phyloP scores from a whole-genome alignment of 1,284 basidiomycete species.

The Cutaneotrichosporon mucoides region DNA sequence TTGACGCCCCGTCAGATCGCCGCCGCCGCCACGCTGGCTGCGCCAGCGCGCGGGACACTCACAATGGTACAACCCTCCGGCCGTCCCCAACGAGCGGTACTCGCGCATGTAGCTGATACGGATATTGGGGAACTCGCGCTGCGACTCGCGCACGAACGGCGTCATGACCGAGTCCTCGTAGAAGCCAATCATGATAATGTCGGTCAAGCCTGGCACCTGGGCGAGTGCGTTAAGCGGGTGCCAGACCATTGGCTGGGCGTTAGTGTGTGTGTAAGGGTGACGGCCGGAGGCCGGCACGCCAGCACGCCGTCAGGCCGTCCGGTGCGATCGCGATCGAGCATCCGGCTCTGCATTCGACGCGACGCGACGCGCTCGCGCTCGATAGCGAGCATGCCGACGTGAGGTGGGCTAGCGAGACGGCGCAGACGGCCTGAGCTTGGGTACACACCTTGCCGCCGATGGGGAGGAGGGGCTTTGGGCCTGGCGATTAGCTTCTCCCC shows the following conservation, averaged over 20 bases:
- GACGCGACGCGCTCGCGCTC: too few relatives aligned
- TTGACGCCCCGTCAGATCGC: too few relatives aligned
- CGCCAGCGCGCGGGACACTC: slow-evolving; percentile 19
- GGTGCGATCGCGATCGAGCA: too few relatives aligned
- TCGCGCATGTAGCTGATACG: slow-evolving; percentile 53
- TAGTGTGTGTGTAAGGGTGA: not conserved
- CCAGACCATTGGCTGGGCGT: slow-evolving; percentile 52
- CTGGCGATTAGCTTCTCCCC: slow-evolving; percentile 20
- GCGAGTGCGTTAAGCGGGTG: slow-evolving; percentile 53
- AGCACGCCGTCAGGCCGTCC: too few relatives aligned
- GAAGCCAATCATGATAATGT: slow-evolving; percentile 54
- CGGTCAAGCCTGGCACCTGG: slow-evolving; percentile 50
- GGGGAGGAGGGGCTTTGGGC: slow-evolving; percentile 51
- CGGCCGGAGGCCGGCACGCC: too few relatives aligned
- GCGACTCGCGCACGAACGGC: slow-evolving; percentile 52
- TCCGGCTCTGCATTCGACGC: too few relatives aligned
- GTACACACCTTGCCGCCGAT: slow-evolving; percentile 50
- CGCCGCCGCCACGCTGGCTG: too few relatives aligned
- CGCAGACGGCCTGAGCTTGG: too few relatives aligned
- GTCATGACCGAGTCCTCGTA: slow-evolving; percentile 53
- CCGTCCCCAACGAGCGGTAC: slow-evolving; percentile 53
- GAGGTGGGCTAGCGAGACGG: too few relatives aligned
- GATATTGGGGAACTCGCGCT: slow-evolving; percentile 53
- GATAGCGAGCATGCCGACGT: too few relatives aligned
- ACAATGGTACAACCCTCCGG: slow-evolving; percentile 51